Evolutionary conservation across 768 basidiomycete genomes (phyloP), one percentile per base, ranked within the genome.

Genomic region (Amanita pallidorosea): DNA sequence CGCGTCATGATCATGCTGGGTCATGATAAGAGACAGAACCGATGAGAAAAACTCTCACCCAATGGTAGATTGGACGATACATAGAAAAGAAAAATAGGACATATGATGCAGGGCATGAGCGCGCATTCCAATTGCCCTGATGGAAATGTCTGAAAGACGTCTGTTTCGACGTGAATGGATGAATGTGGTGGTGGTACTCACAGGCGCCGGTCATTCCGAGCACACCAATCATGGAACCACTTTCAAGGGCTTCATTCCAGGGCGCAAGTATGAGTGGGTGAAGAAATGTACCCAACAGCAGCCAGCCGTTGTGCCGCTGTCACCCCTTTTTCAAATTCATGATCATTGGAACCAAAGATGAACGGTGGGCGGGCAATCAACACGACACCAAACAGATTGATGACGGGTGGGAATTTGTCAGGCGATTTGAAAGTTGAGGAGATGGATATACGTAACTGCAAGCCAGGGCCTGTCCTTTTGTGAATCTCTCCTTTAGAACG

Each of bases 361-460:
- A 81, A 79, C 0, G 73, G 66, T 0, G 92, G 92, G 33, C 87
- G 72, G 9, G 90, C 87, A 47, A 96, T 89, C 7, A 92, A 69
- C 12, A 94, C 62, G 7, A 91, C 88, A 0, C 91, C 92, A 7
- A 76, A 36, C 29, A 94, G 71, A 62, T 87, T 84, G 43, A 75
- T 72, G 5, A 85, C 78, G 31, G 40, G 17, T 11, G 22, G 22
- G 25, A 3, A 22, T 6, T 12, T 7, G 20, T n/a, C n/a, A n/a
- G 18, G 3, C 41, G 13, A n/a, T n/a, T 23, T 27, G 12, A 13
- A 13, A 17, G n/a, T n/a, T n/a, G n/a, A n/a, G n/a, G n/a, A n/a
- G n/a, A n/a, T n/a, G n/a, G n/a, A n/a, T n/a, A n/a, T n/a, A 7
- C 57, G 71, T 57, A 49, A 73, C 72, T 15, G 22, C 70, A 69